Evolutionary conservation across 352 stramenopile genomes (phyloP), one percentile per base, ranked within the genome.

Genomic region (Globisporangium radiosum): DNA sequence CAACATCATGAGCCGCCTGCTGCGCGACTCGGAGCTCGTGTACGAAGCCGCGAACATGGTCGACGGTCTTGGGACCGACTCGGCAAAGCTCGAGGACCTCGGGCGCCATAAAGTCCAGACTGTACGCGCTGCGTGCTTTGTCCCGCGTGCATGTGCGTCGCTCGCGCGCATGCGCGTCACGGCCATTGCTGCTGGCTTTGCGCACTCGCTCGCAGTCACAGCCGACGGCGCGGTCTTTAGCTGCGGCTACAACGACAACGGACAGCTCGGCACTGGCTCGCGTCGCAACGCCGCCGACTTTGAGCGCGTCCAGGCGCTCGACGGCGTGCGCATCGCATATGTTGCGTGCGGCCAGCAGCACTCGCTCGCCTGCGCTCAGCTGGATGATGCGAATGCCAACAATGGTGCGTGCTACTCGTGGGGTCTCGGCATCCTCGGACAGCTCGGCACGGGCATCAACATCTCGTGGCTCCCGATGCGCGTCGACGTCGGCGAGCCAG

Each of bases 211-310:
- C 51, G 81, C 78, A 3, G 74, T 76, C 10, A 88, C 68, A n/a
- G 71, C 60, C 4, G 61, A 71, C 0, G 83, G 83, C 1, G 50
- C 66, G 0, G 77, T 85, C 7, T 90, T 85, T 48, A 87, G 75
- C 57, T 93, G 83, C 44, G 83, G 83, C 14, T 93, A 93, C 81
- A 93, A 93, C 54, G 83, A 93, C 63, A 89, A 87, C 56, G 81
- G 83, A 10, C 83, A 93, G 57, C 64, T 93, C 3, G 83, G 83
- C 7, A 67, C 82, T 3, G 81, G 81, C 38, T 82, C 79, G 52
- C 67, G 79, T 40, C 79, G 80, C 56, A 88, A 89, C 57, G 72
- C 80, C 50, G 70, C 81, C 13, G 68, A 85, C 25, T 93, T 93
- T 54, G 60, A 72, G 47, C 67, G 40, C 5, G 78, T 93, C 13